Evolutionary conservation across 768 basidiomycete genomes (phyloP).

Genomic region (Kwoniella europaea): DNA sequence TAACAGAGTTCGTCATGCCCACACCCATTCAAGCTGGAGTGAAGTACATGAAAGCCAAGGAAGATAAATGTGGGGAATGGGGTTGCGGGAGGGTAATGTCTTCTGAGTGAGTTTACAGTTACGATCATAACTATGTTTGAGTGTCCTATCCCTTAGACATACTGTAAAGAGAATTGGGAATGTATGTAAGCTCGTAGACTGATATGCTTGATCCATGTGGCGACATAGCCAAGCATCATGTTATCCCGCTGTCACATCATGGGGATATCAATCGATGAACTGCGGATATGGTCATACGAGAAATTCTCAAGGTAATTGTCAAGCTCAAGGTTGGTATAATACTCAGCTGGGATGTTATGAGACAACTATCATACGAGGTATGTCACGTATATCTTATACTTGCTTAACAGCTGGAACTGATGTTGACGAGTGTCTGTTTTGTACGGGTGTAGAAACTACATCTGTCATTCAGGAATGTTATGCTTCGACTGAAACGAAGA

Average conservation of each 20-base stretch:
- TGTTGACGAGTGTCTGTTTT: neutral
- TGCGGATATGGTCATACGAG: conserved; percentile 38
- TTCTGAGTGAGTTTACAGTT: conserved; percentile 5
- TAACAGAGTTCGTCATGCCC: conserved; percentile 27
- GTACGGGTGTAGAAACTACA: conserved; percentile 24
- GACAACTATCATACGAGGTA: conserved; percentile 38
- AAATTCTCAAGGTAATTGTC: conserved; percentile 26
- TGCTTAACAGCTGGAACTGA: neutral
- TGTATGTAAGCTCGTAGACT: too few relatives aligned
- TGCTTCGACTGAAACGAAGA: conserved; percentile 17
- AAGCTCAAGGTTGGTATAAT: conserved; percentile 31
- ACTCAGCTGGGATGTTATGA: conserved; percentile 39
- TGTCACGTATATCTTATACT: conserved; percentile 20
- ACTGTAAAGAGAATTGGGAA: neutral
- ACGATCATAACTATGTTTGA: too few relatives aligned
- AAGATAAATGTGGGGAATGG: conserved; percentile 38
- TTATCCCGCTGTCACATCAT: conserved; percentile 30
- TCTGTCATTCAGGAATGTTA: conserved; percentile 27
- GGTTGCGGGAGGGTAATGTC: conserved; percentile 40
- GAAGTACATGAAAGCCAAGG: conserved; percentile 15
- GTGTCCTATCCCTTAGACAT: too few relatives aligned
- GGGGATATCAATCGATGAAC: conserved; percentile 36
- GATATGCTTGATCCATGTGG: too few relatives aligned
- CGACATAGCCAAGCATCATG: conserved; percentile 28
- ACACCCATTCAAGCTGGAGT: conserved; percentile 18